These are phyloP conservation scores for Fusarium albosuccineum DNA, from an alignment of 2,329 filamentous ascomycete species.

Conservation along the genomic window DNA sequence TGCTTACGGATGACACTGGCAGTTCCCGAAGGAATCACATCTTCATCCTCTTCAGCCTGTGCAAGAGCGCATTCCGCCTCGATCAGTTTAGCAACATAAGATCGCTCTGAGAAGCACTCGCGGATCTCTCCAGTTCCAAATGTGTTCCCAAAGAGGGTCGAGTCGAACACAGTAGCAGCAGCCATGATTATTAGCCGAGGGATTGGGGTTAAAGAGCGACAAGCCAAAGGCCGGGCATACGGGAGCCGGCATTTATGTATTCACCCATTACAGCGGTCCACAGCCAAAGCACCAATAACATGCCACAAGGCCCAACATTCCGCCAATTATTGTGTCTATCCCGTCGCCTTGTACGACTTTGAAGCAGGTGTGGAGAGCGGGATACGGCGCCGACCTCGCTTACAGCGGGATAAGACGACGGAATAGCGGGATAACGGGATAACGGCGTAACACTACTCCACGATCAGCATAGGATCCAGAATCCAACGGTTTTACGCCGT, in stretches of 20 bases:
- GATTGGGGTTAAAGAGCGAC: not conserved
- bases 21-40: slow-evolving; percentile 59
- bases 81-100: slow-evolving; percentile 63
- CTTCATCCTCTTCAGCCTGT: slow-evolving; percentile 61
- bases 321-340: slow-evolving; percentile 8
- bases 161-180: slow-evolving; percentile 55
- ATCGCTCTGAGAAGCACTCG: slow-evolving; percentile 63
- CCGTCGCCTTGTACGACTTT: not conserved
- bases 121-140: slow-evolving; percentile 67
- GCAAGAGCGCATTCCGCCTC: slow-evolving; percentile 66
- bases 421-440: slow-evolving; percentile 31
- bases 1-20: slow-evolving; percentile 54
- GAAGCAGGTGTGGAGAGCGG: slow-evolving; percentile 3
- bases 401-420: slow-evolving; percentile 22
- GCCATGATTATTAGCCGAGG: slow-evolving; percentile 17
- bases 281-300: not conserved
- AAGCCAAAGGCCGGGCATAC: not conserved
- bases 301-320: not conserved
- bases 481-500: not conserved
- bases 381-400: slow-evolving; percentile 3
- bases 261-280: not conserved
- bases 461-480: not conserved
- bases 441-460: slow-evolving; percentile 1
- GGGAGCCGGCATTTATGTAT: slow-evolving; percentile 17
- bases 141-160: slow-evolving; percentile 63